Conservation (phyloP, 225 moss, liverwort and hornwort species). For the Bryoerythrophyllum caledonicum region DNA sequence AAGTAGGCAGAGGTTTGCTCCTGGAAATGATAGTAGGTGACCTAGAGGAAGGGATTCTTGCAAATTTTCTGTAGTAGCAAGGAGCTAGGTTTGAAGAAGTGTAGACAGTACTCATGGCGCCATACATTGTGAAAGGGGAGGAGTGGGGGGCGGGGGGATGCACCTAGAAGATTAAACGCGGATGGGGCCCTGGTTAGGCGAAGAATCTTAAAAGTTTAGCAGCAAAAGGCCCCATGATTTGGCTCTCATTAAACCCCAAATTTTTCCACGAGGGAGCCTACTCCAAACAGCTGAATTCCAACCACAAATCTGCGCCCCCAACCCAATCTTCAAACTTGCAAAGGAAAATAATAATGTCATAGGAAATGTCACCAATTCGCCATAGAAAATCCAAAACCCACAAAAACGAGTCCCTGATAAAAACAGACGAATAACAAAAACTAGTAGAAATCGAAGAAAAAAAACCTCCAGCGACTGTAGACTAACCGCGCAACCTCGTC, state of each 20-base stretch:
- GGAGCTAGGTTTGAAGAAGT: not conserved
- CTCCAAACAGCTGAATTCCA: no score
- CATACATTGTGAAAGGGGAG: conserved; percentile 30
- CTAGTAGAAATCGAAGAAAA: no score
- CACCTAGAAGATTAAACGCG: no score
- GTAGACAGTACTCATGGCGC: conserved; percentile 28
- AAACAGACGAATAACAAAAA: no score
- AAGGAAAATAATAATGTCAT: not conserved
- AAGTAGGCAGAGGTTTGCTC: not conserved
- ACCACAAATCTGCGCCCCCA: not conserved
- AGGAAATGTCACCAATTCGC: not conserved
- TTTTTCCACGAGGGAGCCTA: no score
- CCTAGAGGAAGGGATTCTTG: conserved; percentile 12
- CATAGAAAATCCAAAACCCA: not conserved
- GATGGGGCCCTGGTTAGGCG: not conserved
- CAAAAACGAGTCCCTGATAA: not conserved
- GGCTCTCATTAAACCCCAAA: not conserved
- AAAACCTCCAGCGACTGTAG: no score
- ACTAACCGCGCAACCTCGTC: no score
- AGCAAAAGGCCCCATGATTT: conserved; percentile 25
- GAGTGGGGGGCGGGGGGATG: no score
- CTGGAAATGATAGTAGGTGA: not conserved
- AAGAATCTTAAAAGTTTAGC: not conserved
- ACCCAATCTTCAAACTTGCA: not conserved
- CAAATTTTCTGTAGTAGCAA: not conserved